phyloP scores from a whole-genome alignment of 2,329 filamentous ascomycete species.

The Aureobasidium sp. region DNA sequence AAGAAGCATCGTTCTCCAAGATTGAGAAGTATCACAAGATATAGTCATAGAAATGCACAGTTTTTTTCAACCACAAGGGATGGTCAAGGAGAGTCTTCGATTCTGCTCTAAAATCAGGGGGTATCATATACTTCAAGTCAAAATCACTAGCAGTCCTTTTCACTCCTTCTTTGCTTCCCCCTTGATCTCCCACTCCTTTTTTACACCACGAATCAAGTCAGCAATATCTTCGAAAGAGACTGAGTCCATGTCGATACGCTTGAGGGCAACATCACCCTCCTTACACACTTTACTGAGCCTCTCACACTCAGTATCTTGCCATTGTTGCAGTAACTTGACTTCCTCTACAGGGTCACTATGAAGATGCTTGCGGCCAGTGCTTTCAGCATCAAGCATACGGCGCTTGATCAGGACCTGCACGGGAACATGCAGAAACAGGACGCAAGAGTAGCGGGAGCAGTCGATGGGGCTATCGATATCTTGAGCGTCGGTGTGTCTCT shows the following conservation, averaged over 20 bases:
- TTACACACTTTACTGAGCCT: constrained; percentile 40
- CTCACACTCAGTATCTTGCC: constrained; percentile 33
- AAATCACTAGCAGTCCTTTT: not conserved
- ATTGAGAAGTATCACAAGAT: not conserved
- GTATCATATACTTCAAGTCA: not conserved
- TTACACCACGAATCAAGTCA: not conserved
- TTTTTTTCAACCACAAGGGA: not conserved
- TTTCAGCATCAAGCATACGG: not conserved
- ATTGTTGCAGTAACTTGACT: constrained; percentile 7
- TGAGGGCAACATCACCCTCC: constrained; percentile 43
- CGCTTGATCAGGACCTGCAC: not conserved
- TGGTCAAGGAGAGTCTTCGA: not conserved
- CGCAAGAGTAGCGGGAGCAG: not conserved
- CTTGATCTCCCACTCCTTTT: not conserved
- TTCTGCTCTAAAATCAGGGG: not conserved
- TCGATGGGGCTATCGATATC: not conserved
- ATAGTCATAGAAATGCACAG: not conserved
- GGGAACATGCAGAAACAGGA: not conserved
- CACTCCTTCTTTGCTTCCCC: not conserved
- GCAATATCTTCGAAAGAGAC: not conserved
- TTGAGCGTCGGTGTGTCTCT: not conserved
- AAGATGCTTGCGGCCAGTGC: not conserved
- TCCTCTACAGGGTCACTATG: not conserved
- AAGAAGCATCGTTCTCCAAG: no score
- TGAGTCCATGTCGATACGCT: not conserved